Evolutionary conservation across 352 stramenopile species (phyloP), one percentile per base, ranked within the genome.

Genomic region (Globisporangium perplexum): DNA sequence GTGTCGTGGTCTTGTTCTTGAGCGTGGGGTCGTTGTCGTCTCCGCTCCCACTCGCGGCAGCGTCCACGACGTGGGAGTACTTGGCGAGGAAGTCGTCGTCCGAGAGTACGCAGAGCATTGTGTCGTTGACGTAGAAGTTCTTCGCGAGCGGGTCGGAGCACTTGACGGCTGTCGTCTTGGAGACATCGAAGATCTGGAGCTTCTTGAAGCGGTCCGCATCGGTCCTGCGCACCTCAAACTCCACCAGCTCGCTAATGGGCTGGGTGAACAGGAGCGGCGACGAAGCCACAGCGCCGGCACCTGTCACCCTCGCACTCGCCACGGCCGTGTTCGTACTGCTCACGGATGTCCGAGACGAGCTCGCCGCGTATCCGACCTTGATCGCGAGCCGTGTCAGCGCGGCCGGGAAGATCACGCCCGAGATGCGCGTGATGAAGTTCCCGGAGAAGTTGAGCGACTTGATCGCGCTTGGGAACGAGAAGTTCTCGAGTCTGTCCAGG

Each of bases 141-240:
- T 71, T 51, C 2, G 69, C 69, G 8, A 53, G 11, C 18, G 55
- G 54, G 47, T 76, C 67, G 45, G 67, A 72, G 49, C 70, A 79
- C 20, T 47, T 59, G 44, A 53, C 33, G 15, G 17, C 20, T 12
- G 53, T 47, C 24, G 47, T 53, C 12, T 36, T 36, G 15, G 53
- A 59, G 7, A 59, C 53, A 35, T 53, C 53, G 31, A 59, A 59
- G 23, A 59, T 23, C 24, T 28, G 17, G 8, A 59, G 48, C 18
- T 31, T 60, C 36, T 50, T 45, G 54, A 79, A 76, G 1, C 60
- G 52, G 14, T 57, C 51, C 20, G 59, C 61, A 24, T 79, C 67
- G 3, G 67, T 71, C 39, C 63, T 45, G 1, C 70, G 67, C 20
- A 74, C 62, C 28, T 79, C 67, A 24, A 79, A 76, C 57, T 79